Evolutionary conservation across 2,329 filamentous ascomycete species (phyloP).

Genomic region (Juglanconis juglandina): DNA sequence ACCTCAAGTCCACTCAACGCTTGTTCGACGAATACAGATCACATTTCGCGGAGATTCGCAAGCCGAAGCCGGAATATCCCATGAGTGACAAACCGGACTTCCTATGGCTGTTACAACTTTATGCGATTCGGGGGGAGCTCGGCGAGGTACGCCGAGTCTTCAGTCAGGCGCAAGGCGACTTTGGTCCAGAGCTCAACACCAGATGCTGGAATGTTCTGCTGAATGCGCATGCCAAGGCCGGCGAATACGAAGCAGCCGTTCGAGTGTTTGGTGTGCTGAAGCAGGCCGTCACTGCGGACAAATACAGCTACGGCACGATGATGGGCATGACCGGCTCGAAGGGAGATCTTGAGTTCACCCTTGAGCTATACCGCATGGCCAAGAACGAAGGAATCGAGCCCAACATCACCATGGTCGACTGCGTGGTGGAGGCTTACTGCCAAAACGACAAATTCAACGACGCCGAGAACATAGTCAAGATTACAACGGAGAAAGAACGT

Average conservation of each 20-base stretch:
- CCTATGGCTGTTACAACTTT: constrained; percentile 62
- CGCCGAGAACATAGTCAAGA: constrained; percentile 58
- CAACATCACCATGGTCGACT: constrained; percentile 56
- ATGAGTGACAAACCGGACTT: constrained; percentile 6
- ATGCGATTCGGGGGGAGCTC: constrained; percentile 67
- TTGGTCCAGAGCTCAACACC: constrained; percentile 53
- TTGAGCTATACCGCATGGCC: constrained; percentile 63
- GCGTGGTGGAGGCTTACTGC: constrained; percentile 66
- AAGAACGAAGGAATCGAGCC: constrained; percentile 49
- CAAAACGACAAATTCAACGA: constrained; percentile 50
- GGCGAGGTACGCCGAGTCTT: constrained; percentile 59
- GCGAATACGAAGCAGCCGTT: constrained; percentile 65
- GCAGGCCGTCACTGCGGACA: constrained; percentile 50
- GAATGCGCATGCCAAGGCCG: constrained; percentile 62
- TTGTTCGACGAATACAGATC: constrained; percentile 43
- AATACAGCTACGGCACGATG: constrained; percentile 66
- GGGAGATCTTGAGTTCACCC: constrained; percentile 69
- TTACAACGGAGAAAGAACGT: constrained; percentile 47
- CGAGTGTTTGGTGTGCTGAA: constrained; percentile 60
- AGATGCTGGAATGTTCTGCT: constrained; percentile 75
- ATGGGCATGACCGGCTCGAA: constrained; percentile 68
- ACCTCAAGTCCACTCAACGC: constrained; percentile 41
- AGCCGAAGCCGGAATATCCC: neutral
- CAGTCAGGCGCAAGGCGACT: constrained; percentile 53
- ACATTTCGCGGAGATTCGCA: constrained; percentile 23